A percentile compares a stretch with the other conserved stretches of the same genome.
Evolutionary conservation across 768 basidiomycete species (phyloP).

Genomic region (Paxillus involutus): DNA sequence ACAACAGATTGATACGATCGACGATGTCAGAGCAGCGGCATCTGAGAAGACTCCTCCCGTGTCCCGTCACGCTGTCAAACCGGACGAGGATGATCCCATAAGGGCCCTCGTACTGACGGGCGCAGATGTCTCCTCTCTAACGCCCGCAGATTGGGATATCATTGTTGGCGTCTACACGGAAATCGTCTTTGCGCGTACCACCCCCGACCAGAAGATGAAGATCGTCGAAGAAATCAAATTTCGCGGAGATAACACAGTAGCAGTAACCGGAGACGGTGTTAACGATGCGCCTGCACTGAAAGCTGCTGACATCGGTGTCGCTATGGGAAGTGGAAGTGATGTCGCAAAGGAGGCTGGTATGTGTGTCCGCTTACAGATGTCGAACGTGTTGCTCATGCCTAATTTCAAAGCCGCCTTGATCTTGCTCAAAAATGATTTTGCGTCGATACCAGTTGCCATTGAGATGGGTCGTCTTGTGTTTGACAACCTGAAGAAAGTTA

Average conservation of each 20-base stretch:
- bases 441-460: slow-evolving; percentile 56
- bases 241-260: slow-evolving; percentile 48
- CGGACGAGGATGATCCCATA: slow-evolving; percentile 35
- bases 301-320: slow-evolving; percentile 55
- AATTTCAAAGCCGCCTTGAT: slow-evolving; percentile 38
- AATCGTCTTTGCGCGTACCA: slow-evolving; percentile 57
- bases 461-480: slow-evolving; percentile 60
- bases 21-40: slow-evolving; percentile 19
- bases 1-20: slow-evolving; percentile 36
- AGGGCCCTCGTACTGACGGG: slow-evolving; percentile 46
- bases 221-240: slow-evolving; percentile 56
- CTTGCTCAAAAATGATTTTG: slow-evolving; percentile 56
- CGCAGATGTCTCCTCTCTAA: slow-evolving; percentile 38
- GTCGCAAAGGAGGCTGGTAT: slow-evolving; percentile 56
- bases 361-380: not conserved
- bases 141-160: slow-evolving; percentile 38
- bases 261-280: slow-evolving; percentile 57
- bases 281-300: slow-evolving; percentile 54
- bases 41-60: slow-evolving; percentile 13
- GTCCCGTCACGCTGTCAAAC: slow-evolving; percentile 31
- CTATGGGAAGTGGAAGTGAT: slow-evolving; percentile 48
- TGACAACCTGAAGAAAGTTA: slow-evolving; percentile 55
- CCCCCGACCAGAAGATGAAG: slow-evolving; percentile 56
- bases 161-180: slow-evolving; percentile 37
- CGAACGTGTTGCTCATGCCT: not conserved